phyloP scores from a whole-genome alignment of 1,139 yeast genomes.

The Saccharomyces hybrid region DNA sequence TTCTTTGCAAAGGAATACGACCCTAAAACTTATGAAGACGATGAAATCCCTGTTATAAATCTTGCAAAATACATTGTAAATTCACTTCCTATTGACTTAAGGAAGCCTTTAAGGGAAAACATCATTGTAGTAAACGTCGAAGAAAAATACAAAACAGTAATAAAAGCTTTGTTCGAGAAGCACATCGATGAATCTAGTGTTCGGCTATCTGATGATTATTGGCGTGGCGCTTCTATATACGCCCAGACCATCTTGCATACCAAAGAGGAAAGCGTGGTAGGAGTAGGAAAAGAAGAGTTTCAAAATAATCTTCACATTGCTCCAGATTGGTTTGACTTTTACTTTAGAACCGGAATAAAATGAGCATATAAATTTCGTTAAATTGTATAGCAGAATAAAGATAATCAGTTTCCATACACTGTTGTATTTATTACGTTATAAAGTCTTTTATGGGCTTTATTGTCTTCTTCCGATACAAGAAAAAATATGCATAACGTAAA shows the following conservation, averaged over 20 bases:
- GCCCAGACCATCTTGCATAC: background rate
- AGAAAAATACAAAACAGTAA: background rate
- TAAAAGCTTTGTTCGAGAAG: background rate
- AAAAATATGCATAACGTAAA: background rate
- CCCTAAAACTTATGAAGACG: background rate
- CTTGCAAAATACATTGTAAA: background rate
- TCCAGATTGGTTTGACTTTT: conserved; percentile 6
- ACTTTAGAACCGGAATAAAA: background rate
- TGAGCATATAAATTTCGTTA: background rate
- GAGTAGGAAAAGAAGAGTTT: background rate
- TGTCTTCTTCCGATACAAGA: too few relatives aligned
- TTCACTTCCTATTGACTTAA: conserved; percentile 1
- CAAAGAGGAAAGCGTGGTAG: background rate
- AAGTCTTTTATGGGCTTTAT: too few relatives aligned
- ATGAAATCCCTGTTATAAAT: conserved; percentile 1
- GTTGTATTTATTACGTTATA: too few relatives aligned
- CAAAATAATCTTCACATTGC: background rate
- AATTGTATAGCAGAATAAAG: too few relatives aligned
- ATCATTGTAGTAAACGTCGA: conserved; percentile 1
- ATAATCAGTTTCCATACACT: too few relatives aligned
- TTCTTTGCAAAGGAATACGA: background rate
- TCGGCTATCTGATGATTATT: background rate
- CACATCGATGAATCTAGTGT: background rate
- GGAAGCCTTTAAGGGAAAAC: background rate
- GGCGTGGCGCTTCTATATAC: conserved; percentile 3